These are phyloP conservation scores for Albizia julibrissin DNA, from an alignment of 306 rosid genomes.

Conservation along the genomic window DNA sequence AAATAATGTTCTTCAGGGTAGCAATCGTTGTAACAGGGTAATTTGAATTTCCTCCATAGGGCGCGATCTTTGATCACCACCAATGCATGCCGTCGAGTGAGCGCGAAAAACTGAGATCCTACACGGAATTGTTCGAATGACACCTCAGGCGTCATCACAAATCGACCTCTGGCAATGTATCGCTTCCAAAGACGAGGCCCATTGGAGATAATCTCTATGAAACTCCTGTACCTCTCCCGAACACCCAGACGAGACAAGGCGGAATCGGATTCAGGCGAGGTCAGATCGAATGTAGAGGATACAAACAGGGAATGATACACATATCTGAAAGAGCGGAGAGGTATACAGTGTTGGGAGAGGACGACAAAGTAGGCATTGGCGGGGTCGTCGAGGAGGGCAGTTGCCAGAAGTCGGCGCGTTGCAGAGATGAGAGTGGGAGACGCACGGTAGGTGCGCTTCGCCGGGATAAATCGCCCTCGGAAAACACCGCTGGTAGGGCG, in stretches of 20 bases:
- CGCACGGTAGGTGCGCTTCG: slow-evolving; percentile 76
- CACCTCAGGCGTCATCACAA: slow-evolving; percentile 81
- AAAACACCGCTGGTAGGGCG: slow-evolving; percentile 55
- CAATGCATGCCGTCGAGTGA: slow-evolving; percentile 71
- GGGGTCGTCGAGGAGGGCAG: slow-evolving; percentile 77
- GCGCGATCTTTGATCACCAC: slow-evolving; percentile 66
- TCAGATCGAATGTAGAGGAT: slow-evolving; percentile 62
- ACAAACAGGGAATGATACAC: slow-evolving; percentile 61
- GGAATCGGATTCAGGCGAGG: slow-evolving; percentile 37
- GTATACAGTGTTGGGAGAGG: slow-evolving; percentile 78
- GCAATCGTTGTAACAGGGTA: slow-evolving; percentile 76
- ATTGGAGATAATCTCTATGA: slow-evolving; percentile 65
- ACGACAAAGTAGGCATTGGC: slow-evolving; percentile 73
- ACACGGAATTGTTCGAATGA: slow-evolving; percentile 73
- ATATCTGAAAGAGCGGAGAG: slow-evolving; percentile 78
- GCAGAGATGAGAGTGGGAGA: slow-evolving; percentile 94
- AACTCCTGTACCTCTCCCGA: slow-evolving; percentile 51
- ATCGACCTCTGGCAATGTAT: slow-evolving; percentile 72
- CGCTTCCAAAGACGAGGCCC: slow-evolving; percentile 68
- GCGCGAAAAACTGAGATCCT: slow-evolving; percentile 87
- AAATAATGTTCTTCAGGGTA: slow-evolving; percentile 96
- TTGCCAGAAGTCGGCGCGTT: slow-evolving; percentile 85
- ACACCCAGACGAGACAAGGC: slow-evolving; percentile 45
- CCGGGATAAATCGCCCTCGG: slow-evolving; percentile 48
- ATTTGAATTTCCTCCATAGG: slow-evolving; percentile 77